Evolutionary conservation across 2,329 filamentous ascomycete species (phyloP), one percentile per base, ranked within the genome.

Genomic region (Cryphonectria nitschkei): DNA sequence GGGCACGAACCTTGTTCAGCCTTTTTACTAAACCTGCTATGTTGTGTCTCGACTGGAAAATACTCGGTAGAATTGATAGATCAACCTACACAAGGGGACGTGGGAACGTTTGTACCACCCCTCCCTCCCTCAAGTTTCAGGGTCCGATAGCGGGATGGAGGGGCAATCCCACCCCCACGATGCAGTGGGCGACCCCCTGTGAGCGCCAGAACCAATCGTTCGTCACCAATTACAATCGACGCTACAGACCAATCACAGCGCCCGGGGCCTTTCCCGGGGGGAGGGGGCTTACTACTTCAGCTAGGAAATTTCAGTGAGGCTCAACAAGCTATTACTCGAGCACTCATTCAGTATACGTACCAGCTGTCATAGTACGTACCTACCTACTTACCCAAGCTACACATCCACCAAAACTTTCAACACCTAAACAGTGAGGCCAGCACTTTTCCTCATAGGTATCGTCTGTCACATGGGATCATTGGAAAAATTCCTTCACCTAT

Each of bases 131-230:
- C 32, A n/a, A 22, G 19, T 7, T 29, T 39, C 46, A 46, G 39
- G 54, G 19, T 61, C 71, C 71, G 68, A 72, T 72, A 70, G 68
- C 70, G 70, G 70, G 64, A 70, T 70, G 70, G 70, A 68, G 70
- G 68, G 70, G 60, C 64, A 67, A 41, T 37, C 26, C 46, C 7
- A 41, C 19, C 14, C 70, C 64, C 64, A 70, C 68, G 70, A 34
- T 60, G 37, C 65, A 50, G n/a, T 7, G 37, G 52, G 6, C 50
- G 16, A 58, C 43, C 43, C 14, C 14, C 32, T 32, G 32, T 11
- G 9, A 39, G 22, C 37, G 56, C 32, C 9, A 19, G 26, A 52
- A 29, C 69, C 69, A 71, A 70, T 68, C 32, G 46, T 8, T 41
- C 32, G 6, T 26, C 41, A 9, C 41, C 69, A 43, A 68, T 68